Base-by-base conservation (phyloP, 495 filamentous ascomycete genomes). In the Talaromyces proteolyticus region DNA sequence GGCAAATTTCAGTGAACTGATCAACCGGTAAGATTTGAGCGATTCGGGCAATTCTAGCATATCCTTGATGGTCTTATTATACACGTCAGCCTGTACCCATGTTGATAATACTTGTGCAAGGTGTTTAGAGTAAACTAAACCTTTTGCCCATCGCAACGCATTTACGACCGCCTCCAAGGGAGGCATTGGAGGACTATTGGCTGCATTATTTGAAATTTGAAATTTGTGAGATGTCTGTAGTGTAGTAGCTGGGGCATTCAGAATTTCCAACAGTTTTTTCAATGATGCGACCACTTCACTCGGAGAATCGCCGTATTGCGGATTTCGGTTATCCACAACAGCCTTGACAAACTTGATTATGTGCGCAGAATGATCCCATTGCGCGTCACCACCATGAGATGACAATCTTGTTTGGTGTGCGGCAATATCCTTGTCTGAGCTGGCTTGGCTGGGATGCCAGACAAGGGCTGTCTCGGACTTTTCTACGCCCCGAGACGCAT, bases 61-160 rank as follows among this genome's bases (percentile, higher is more conserved):
- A 55, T 1, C 11, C 3, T 25, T 47, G 23, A 38, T 56, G 54
- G 10, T 57, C 59, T 62, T 46, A 0, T 37, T 12, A 19, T 22
- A 17, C 10, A n/a, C n/a, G n/a, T n/a, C n/a, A n/a, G n/a, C n/a
- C n/a, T n/a, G n/a, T n/a, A n/a, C n/a, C n/a, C n/a, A n/a, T n/a
- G n/a, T n/a, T n/a, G n/a, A n/a, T n/a, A n/a, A n/a, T n/a, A n/a
- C n/a, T n/a, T n/a, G n/a, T n/a, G n/a, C n/a, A n/a, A n/a, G n/a
- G n/a, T n/a, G n/a, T n/a, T n/a, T n/a, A n/a, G n/a, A n/a, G n/a
- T n/a, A n/a, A n/a, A n/a, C n/a, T n/a, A n/a, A n/a, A 62, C 59
- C 55, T 46, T 58, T 62, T 6, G 55, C 58, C 58, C 59, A 62
- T 8, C 58, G 47, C 12, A 62, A 24, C n/a, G 51, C 52, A 8